Percentiles rank a stretch among this genome's conserved stretches.
phyloP scores from a whole-genome alignment of 345 rosid species.

The Gossypium arboreum region DNA sequence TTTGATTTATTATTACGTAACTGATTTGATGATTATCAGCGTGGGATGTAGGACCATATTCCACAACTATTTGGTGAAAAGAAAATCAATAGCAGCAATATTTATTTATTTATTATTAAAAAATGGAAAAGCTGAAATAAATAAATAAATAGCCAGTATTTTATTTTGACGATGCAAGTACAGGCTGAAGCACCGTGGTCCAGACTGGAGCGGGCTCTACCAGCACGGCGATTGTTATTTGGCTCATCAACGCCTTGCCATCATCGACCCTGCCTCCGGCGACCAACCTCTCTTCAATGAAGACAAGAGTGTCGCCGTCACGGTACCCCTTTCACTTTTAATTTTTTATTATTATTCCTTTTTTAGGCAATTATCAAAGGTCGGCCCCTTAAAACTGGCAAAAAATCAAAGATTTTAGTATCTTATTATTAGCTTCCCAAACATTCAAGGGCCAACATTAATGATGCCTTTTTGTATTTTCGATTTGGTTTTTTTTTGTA shows the following conservation, averaged over 20 bases:
- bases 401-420: neutral
- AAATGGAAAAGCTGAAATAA: neutral
- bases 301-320: conserved; percentile 75
- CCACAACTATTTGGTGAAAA: neutral
- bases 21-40: neutral
- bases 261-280: conserved; percentile 88
- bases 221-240: conserved; percentile 67
- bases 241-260: conserved; percentile 89
- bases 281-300: conserved; percentile 95
- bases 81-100: neutral
- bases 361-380: neutral
- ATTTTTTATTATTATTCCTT: no score
- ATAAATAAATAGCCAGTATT: neutral
- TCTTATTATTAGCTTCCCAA: neutral
- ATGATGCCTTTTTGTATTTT: neutral
- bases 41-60: neutral
- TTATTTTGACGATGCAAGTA: neutral
- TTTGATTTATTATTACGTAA: neutral
- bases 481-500: neutral
- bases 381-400: neutral
- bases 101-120: neutral
- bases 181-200: conserved; percentile 97
- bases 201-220: conserved; percentile 96
- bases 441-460: neutral
- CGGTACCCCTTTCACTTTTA: conserved; percentile 33